Evolutionary conservation across 2,329 filamentous ascomycete genomes (phyloP).

Genomic region (Beauveria brongniartii): DNA sequence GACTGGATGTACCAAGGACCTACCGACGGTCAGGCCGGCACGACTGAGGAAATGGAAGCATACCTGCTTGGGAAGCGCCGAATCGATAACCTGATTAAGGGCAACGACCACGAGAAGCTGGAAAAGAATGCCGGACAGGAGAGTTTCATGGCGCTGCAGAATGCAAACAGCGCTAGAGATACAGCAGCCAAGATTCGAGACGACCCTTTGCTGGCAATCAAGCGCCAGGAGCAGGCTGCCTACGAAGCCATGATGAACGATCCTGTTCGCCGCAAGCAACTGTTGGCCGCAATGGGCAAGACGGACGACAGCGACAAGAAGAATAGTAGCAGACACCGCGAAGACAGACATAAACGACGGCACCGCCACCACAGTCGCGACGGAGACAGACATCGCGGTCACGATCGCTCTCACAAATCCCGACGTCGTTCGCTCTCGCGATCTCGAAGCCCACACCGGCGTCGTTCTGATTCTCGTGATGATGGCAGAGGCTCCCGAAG

Average conservation of each 20-base stretch:
- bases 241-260: slow-evolving; percentile 77
- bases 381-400: slow-evolving; percentile 32
- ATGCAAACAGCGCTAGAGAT: slow-evolving; percentile 68
- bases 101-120: slow-evolving; percentile 70
- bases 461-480: slow-evolving; percentile 22
- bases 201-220: slow-evolving; percentile 88
- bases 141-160: slow-evolving; percentile 52
- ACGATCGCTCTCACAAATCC: slow-evolving; percentile 30
- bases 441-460: slow-evolving; percentile 33
- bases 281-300: slow-evolving; percentile 57
- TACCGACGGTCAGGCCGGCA: slow-evolving; percentile 65
- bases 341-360: slow-evolving; percentile 31
- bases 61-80: slow-evolving; percentile 88
- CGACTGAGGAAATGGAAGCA: slow-evolving; percentile 82
- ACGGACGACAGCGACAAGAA: slow-evolving; percentile 37
- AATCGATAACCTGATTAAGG: slow-evolving; percentile 75
- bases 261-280: slow-evolving; percentile 56
- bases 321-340: slow-evolving; percentile 29
- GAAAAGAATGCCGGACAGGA: slow-evolving; percentile 64
- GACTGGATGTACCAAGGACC: slow-evolving; percentile 99
- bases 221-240: slow-evolving; percentile 78
- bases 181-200: slow-evolving; percentile 79
- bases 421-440: slow-evolving; percentile 38
- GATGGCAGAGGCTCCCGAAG: slow-evolving; percentile 14
- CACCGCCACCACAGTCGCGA: slow-evolving; percentile 37